A percentile compares a stretch with the other conserved stretches of the same genome.
phyloP scores from a whole-genome alignment of 2,329 filamentous ascomycete species.

The Cladosporium sphaerospermum region DNA sequence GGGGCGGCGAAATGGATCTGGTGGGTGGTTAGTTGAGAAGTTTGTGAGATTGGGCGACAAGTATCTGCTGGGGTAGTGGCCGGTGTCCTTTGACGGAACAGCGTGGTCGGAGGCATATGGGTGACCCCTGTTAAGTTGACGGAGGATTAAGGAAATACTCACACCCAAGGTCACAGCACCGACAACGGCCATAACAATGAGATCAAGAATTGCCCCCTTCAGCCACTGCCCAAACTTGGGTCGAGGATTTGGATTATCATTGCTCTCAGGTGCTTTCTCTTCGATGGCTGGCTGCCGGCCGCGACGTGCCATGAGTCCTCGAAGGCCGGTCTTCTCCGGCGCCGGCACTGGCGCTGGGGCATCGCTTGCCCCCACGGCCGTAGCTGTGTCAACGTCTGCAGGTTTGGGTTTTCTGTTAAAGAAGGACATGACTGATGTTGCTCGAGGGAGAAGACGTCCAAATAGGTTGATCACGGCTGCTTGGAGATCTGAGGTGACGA shows the following conservation, averaged over 20 bases:
- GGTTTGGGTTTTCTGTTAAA: conserved; percentile 33
- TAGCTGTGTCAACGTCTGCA: conserved; percentile 31
- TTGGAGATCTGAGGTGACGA: no score
- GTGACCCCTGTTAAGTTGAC: no score
- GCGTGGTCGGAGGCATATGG: no score
- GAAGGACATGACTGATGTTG: conserved; percentile 28
- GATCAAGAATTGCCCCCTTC: conserved; percentile 60
- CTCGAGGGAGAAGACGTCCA: no score
- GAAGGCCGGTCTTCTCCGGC: conserved; percentile 22
- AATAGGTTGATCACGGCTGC: no score
- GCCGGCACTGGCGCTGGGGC: background rate
- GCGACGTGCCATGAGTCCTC: conserved; percentile 21
- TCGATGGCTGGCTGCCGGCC: conserved; percentile 11
- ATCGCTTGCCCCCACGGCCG: conserved; percentile 17
- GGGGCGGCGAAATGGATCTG: conserved; percentile 46
- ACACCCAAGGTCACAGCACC: conserved; percentile 63
- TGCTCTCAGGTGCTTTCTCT: conserved; percentile 10
- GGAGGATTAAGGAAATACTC: background rate
- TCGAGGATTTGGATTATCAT: conserved; percentile 41
- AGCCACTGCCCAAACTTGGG: conserved; percentile 65
- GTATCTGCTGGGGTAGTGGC: no score
- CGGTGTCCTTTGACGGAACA: no score
- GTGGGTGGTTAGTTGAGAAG: background rate
- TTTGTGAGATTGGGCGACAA: no score
- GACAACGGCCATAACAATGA: conserved; percentile 61